Conservation (phyloP, 1,284 basidiomycete genomes). For the Amanita bisporigera region DNA sequence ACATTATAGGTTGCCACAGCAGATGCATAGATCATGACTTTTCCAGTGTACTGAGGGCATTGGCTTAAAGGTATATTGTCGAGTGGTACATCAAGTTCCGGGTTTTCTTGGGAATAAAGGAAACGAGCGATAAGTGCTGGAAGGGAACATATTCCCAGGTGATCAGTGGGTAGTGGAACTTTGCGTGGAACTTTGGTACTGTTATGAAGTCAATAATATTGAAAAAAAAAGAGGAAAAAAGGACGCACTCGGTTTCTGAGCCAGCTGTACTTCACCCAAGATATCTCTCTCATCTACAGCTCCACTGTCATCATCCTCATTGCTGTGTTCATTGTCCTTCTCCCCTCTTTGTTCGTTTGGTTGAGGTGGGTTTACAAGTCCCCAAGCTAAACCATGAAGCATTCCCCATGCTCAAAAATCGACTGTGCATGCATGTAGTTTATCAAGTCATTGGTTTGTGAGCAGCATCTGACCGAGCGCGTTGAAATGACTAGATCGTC, state of each 20-base stretch:
- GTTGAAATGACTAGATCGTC: neutral
- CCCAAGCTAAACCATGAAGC: neutral
- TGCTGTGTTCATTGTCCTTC: neutral
- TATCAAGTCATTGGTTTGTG: neutral
- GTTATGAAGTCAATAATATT: too few species aligned
- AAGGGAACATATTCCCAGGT: too few species aligned
- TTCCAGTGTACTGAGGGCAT: neutral
- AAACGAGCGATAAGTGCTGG: too few species aligned
- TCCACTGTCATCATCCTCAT: neutral
- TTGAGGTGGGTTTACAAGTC: neutral
- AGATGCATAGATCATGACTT: neutral
- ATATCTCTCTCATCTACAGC: neutral
- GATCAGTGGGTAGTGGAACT: too few species aligned
- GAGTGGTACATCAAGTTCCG: too few species aligned
- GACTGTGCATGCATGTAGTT: neutral
- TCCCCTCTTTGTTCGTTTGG: neutral
- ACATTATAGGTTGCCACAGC: neutral
- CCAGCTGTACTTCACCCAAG: conserved; percentile 2
- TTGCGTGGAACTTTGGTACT: too few species aligned
- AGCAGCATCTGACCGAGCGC: neutral
- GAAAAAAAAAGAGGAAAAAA: neutral
- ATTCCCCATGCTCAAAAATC: neutral
- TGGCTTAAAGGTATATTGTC: neutral
- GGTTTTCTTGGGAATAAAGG: too few species aligned
- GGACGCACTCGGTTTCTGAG: neutral